Percentiles rank a stretch among this genome's conserved stretches.
phyloP scores from a whole-genome alignment of 768 basidiomycete genomes.

The Cyathus striatus region DNA sequence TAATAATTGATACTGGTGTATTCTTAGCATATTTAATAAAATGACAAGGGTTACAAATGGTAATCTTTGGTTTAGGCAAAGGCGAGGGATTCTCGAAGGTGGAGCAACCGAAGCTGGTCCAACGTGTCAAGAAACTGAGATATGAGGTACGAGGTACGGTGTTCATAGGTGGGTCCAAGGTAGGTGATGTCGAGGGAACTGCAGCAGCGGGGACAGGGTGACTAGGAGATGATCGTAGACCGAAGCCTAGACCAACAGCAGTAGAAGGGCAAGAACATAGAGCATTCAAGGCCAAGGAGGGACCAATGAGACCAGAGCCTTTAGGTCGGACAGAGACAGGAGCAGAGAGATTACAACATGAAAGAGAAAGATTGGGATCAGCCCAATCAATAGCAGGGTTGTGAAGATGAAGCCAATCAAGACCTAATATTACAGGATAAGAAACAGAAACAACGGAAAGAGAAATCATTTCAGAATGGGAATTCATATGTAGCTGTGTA shows the following conservation, averaged over 20 bases:
- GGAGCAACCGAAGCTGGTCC: slow-evolving; percentile 15
- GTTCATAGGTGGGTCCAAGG: slow-evolving; percentile 3
- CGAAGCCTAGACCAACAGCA: slow-evolving; percentile 20
- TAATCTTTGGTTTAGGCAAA: slow-evolving; percentile 9
- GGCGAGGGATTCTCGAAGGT: slow-evolving; percentile 5
- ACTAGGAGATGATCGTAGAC: slow-evolving; percentile 13
- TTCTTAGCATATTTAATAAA: slow-evolving; percentile 17
- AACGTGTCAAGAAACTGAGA: slow-evolving; percentile 6
- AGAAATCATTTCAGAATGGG: slow-evolving; percentile 22
- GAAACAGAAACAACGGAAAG: slow-evolving; percentile 24
- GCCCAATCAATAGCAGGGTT: slow-evolving; percentile 31
- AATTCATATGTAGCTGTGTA: slow-evolving; percentile 15
- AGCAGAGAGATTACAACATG: slow-evolving; percentile 18
- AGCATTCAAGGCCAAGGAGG: slow-evolving; percentile 4
- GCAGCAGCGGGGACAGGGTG: too few relatives aligned
- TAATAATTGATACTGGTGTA: slow-evolving; percentile 1
- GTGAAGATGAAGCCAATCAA: slow-evolving; percentile 29
- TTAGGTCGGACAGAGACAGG: slow-evolving; percentile 10
- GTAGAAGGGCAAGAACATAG: slow-evolving; percentile 10
- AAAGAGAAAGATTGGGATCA: slow-evolving; percentile 12
- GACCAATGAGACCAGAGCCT: slow-evolving; percentile 19
- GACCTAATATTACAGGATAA: slow-evolving; percentile 29
- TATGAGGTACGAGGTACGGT: neutral
- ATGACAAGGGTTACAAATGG: slow-evolving; percentile 5
- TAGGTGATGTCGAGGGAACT: slow-evolving; percentile 2